Evolutionary conservation across 306 rosid species (phyloP).

Genomic region (Cyclanthera cordifolia): DNA sequence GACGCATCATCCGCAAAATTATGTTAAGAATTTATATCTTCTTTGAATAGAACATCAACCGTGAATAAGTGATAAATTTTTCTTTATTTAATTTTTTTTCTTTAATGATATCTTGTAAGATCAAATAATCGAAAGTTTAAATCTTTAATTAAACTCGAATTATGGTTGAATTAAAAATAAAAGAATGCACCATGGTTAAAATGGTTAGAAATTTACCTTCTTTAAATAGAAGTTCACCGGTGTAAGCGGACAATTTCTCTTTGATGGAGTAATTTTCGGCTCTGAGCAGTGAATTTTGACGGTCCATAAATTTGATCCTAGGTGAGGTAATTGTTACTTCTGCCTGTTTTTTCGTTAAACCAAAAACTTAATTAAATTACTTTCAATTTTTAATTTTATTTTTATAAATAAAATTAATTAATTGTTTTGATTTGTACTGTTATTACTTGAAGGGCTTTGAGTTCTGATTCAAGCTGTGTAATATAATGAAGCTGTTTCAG

Average conservation of each 20-base stretch:
- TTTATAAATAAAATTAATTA: no score
- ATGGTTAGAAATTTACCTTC: conserved; percentile 16
- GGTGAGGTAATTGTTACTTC: conserved; percentile 16
- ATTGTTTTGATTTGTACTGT: background rate
- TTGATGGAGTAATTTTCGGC: conserved; percentile 19
- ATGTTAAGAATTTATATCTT: conserved; percentile 14
- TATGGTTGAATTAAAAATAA: no score
- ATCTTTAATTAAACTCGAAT: no score
- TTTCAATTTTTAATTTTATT: no score
- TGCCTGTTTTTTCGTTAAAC: conserved; percentile 6
- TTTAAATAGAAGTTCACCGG: conserved; percentile 15
- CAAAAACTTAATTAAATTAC: no score
- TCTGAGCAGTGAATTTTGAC: conserved; percentile 13
- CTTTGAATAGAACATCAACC: conserved; percentile 14
- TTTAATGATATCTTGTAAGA: no score
- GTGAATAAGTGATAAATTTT: background rate
- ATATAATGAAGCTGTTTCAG: conserved; percentile 10
- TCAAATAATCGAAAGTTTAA: no score
- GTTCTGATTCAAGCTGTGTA: conserved; percentile 14
- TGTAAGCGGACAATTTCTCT: conserved; percentile 6
- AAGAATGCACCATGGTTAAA: no score
- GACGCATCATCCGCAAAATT: no score
- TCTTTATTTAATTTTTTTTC: no score
- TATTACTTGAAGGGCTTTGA: conserved; percentile 18
- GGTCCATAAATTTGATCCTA: conserved; percentile 1